phyloP scores from a whole-genome alignment of 176 grass and related monocot genomes.

The Zizania latifolia region DNA sequence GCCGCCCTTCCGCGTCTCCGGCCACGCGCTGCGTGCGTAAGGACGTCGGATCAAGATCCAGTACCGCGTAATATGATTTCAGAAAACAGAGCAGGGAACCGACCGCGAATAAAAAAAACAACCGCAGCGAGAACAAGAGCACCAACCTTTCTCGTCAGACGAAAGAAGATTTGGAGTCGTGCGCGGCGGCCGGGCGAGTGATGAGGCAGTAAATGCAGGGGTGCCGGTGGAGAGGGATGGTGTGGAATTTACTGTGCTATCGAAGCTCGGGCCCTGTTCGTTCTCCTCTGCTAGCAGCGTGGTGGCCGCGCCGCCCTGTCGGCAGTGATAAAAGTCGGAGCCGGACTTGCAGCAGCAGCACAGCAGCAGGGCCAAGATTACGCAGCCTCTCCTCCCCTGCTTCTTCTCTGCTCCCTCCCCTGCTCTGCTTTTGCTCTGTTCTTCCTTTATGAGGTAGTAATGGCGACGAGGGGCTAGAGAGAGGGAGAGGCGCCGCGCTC shows the following conservation, averaged over 20 bases:
- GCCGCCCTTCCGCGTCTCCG: constrained; percentile 5
- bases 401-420: neutral
- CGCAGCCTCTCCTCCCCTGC: neutral
- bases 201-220: constrained; percentile 42
- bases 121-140: neutral
- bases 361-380: too few relatives aligned
- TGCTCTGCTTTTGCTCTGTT: neutral
- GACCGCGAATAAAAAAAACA: neutral
- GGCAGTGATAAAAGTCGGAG: neutral
- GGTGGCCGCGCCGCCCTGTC: constrained; percentile 31
- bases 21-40: constrained; percentile 19
- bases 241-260: constrained; percentile 42
- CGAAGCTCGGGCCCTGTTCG: too few relatives aligned
- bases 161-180: constrained; percentile 22
- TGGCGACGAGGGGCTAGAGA: neutral
- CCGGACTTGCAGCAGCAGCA: constrained; percentile 18
- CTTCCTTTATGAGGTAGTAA: constrained; percentile 40
- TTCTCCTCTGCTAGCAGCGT: constrained; percentile 3
- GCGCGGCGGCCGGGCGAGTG: neutral
- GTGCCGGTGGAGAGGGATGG: constrained; percentile 7
- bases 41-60: constrained; percentile 48
- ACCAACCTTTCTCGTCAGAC: constrained; percentile 21
- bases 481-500: constrained; percentile 1
- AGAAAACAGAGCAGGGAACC: neutral
- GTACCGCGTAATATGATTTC: neutral